Evolutionary conservation across 257 asterid species (phyloP), one percentile per base, ranked within the genome.

Genomic region (Ocimum tenuiflorum): DNA sequence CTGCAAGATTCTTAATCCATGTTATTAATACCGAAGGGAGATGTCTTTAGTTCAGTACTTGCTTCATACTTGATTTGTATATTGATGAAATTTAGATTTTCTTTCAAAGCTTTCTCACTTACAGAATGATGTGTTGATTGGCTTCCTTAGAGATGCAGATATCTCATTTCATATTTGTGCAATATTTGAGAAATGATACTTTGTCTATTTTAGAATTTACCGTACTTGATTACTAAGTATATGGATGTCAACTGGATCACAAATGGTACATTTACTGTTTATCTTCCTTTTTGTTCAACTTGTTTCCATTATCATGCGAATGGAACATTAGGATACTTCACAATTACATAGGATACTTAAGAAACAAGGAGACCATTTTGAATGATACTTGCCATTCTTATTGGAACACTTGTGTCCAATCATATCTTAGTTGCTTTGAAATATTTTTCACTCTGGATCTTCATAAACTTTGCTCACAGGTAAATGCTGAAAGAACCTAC

Each of bases 401-500:
- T 27, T 27, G 31, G 27, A 38, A 35, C 23, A 36, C 4, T 14
- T 63, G 33, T 51, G 27, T 58, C 29, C 57, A 19, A 12, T 39
- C 50, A 3, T 23, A 43, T 10, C 23, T 20, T 69, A 47, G 3
- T 50, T n/a, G 23, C 48, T 59, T 65, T 67, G 39, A 23, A 22
- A 4, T 55, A 46, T 59, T 8, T 72, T 55, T 27, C 31, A 7
- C 54, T 67, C 4, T 51, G 63, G 43, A 63, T 66, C 73, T 79
- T 76, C 33, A 59, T 57, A 60, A 60, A 46, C 71, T 72, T 73
- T 73, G 55, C 59, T 71, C 50, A 23, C 94, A 88, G 98, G 96
- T 91, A 10, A 81, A 83, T 75, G 95, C 97, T 53, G 99, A 86
- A 84, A 86, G 95, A 81, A 83, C 85, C 53, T 92, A 87, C 78